These are phyloP conservation scores for Amborella trichopoda DNA, from an alignment of 164 flowering plant species.

Conservation along the genomic window DNA sequence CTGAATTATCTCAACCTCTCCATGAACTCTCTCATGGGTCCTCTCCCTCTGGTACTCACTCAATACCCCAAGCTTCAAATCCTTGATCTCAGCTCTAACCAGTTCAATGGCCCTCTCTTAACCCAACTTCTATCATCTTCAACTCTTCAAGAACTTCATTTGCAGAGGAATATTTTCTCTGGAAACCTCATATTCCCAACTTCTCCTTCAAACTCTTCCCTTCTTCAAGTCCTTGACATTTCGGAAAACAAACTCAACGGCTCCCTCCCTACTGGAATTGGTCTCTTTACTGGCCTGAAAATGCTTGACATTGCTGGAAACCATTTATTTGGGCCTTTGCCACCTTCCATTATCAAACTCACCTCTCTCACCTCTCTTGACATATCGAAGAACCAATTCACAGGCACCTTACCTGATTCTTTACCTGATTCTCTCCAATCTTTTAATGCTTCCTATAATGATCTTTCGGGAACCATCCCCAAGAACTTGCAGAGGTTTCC, in stretches of 20 bases:
- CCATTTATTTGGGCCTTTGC: constrained; percentile 71
- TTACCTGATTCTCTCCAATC: constrained; percentile 40
- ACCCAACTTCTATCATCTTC: constrained; percentile 37
- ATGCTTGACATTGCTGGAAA: constrained; percentile 62
- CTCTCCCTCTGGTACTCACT: constrained; percentile 44
- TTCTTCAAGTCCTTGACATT: constrained; percentile 66
- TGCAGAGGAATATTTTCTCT: constrained; percentile 39
- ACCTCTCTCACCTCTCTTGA: constrained; percentile 47
- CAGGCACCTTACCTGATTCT: constrained; percentile 69
- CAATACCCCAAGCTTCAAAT: constrained; percentile 59
- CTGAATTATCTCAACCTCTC: constrained; percentile 71
- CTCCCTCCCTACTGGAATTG: constrained; percentile 55
- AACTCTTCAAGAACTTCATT: constrained; percentile 68
- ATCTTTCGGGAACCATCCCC: constrained; percentile 82
- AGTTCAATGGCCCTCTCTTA: constrained; percentile 47
- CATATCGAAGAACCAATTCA: constrained; percentile 63
- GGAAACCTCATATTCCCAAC: constrained; percentile 41
- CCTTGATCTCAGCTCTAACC: constrained; percentile 79
- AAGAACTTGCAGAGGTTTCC: constrained; percentile 66
- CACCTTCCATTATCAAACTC: constrained; percentile 46
- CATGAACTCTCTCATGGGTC: constrained; percentile 41
- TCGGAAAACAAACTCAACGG: constrained; percentile 62
- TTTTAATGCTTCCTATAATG: constrained; percentile 82
- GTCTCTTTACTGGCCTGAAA: constrained; percentile 42
- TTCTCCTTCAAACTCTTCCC: constrained; percentile 23